phyloP scores from a whole-genome alignment of 305 asterid genomes.

The Plantago lanceolata region DNA sequence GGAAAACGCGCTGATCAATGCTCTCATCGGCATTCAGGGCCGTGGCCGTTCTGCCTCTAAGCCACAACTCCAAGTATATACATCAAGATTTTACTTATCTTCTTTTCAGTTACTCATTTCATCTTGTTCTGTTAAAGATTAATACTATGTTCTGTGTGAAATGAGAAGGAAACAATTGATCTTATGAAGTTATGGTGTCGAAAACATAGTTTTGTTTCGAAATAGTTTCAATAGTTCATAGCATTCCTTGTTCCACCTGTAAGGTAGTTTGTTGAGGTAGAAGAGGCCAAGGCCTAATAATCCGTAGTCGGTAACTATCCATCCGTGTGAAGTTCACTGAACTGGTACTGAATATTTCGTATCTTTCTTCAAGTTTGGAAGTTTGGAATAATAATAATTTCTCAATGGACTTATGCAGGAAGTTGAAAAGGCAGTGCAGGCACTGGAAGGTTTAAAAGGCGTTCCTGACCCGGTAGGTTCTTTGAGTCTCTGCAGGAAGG shows the following conservation, averaged over 20 bases:
- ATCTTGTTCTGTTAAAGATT: background rate
- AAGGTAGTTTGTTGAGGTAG: too few species aligned
- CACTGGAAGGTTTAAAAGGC: conserved; percentile 64
- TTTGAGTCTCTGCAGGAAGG: background rate
- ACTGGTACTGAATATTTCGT: too few species aligned
- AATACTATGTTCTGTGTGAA: too few species aligned
- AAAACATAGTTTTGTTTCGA: too few species aligned
- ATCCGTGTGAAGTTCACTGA: background rate
- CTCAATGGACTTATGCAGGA: conserved; percentile 44
- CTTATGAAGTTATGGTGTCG: too few species aligned
- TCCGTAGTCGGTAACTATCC: too few species aligned
- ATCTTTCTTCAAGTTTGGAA: too few species aligned
- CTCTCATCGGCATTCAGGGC: conserved; percentile 85
- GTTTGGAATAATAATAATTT: background rate
- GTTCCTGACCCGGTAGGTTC: conserved; percentile 65
- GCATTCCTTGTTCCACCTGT: too few species aligned
- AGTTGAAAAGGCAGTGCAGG: conserved; percentile 65
- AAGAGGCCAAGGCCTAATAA: too few species aligned
- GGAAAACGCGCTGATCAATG: conserved; percentile 54
- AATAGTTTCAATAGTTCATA: too few species aligned
- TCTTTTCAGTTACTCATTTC: background rate
- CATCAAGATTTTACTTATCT: background rate
- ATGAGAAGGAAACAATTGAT: too few species aligned
- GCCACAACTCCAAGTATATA: conserved; percentile 55
- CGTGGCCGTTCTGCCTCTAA: conserved; percentile 83